Evolutionary conservation across 2,329 filamentous ascomycete species (phyloP), one percentile per base, ranked within the genome.

Genomic region (Grosmannia clavigera): DNA sequence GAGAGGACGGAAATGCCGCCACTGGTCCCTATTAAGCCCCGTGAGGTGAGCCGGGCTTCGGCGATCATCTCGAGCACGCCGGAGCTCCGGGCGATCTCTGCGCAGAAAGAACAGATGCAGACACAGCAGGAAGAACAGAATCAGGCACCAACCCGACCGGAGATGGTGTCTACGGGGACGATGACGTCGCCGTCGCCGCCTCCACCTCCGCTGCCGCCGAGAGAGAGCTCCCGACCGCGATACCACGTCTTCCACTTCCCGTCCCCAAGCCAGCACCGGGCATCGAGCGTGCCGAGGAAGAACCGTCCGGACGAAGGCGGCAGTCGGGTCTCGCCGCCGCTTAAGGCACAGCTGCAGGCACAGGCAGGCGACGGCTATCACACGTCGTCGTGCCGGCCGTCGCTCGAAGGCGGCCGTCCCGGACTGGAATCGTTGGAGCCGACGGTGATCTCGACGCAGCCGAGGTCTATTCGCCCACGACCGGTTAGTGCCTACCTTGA

Each of bases 401-500:
- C 88, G 2, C 73, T 92, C 35, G 88, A 95, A 71, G 79, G 80
- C 46, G 78, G 81, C 19, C 81, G 87, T n/a, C 86, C 88, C 1
- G 79, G 78, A 46, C 67, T 81, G 60, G 87, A 92, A 56, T 68
- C 82, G 9, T 74, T 82, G 10, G 83, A 86, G 46, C 73, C 25
- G 31, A 5, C 79, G 0, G 70, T 85, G 10, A 81, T 84, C 1
- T 84, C 81, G 71, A 79, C 65, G 14, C 66, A 70, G n/a, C 65
- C 70, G 12, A 61, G 66, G 33, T 62, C 64, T 16, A 66, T 67
- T 6, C 84, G 86, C 63, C 79, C 83, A 59, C 81, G 92, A 54
- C 92, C 92, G 2, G 78, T 84, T 0, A 96, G 92, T 70, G 88
- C 89, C 40, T 90, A 92, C 69, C 80, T 95, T 3, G 88, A 91